Evolutionary conservation across 768 basidiomycete species (phyloP).

Genomic region (Chalciporus chontae): DNA sequence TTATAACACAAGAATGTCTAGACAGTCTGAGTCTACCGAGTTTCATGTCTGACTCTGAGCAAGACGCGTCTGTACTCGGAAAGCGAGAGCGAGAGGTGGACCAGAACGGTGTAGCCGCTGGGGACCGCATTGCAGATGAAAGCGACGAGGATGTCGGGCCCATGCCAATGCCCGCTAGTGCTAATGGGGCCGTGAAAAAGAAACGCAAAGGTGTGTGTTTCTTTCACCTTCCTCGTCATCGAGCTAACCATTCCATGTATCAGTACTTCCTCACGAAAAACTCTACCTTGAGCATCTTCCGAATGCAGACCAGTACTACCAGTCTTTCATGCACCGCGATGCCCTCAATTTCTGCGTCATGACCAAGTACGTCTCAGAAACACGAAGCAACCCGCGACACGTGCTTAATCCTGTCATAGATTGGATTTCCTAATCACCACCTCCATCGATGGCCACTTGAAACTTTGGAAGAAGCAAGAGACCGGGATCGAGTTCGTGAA

Average conservation of each 20-base stretch:
- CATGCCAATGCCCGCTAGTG: constrained; percentile 66
- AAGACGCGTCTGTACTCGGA: constrained; percentile 55
- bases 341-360: constrained; percentile 84
- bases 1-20: too few species aligned
- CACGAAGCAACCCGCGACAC: not conserved
- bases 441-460: constrained; percentile 91
- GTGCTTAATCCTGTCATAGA: constrained; percentile 40
- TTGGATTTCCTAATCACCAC: constrained; percentile 94
- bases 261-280: constrained; percentile 91
- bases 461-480: constrained; percentile 99
- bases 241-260: constrained; percentile 7
- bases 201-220: constrained; percentile 71
- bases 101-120: constrained; percentile 9
- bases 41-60: constrained; percentile 48
- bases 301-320: constrained; percentile 88
- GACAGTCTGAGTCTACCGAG: too few species aligned
- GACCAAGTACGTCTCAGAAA: constrained; percentile 61
- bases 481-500: constrained; percentile 97
- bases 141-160: constrained; percentile 82
- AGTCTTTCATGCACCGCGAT: constrained; percentile 98
- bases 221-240: constrained; percentile 5
- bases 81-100: constrained; percentile 52
- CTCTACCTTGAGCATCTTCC: constrained; percentile 92
- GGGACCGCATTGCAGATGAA: constrained; percentile 30
- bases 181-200: constrained; percentile 51